Evolutionary conservation across 2,329 filamentous ascomycete genomes (phyloP).

Genomic region (Fusarium coffeatum): DNA sequence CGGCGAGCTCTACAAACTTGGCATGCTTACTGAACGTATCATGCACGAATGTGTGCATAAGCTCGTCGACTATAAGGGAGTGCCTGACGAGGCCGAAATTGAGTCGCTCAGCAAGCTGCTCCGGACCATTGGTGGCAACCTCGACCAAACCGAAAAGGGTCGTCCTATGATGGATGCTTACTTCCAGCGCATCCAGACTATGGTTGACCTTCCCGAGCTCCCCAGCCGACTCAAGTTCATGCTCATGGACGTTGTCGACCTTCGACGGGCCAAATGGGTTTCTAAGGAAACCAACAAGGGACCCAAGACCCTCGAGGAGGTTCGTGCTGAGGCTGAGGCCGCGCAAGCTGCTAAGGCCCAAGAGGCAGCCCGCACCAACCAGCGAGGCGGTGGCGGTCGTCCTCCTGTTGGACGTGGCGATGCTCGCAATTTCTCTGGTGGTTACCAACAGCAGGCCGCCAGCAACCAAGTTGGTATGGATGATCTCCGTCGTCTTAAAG

Average conservation of each 20-base stretch:
- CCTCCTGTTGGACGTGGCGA: slow-evolving; percentile 84
- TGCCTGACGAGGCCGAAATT: slow-evolving; percentile 94
- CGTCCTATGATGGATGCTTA: slow-evolving; percentile 90
- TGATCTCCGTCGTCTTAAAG: slow-evolving; percentile 86
- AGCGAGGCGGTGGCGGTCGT: slow-evolving; percentile 77
- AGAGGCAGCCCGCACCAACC: slow-evolving; percentile 71
- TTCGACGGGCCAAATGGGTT: slow-evolving; percentile 80
- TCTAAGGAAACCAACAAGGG: slow-evolving; percentile 94
- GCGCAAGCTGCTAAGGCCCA: slow-evolving; percentile 83
- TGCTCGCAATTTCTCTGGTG: slow-evolving; percentile 82
- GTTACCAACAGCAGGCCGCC: slow-evolving; percentile 71
- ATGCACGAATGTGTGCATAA: slow-evolving; percentile 99
- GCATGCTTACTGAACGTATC: slow-evolving; percentile 98
- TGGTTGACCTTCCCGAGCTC: slow-evolving; percentile 82
- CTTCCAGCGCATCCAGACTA: slow-evolving; percentile 86
- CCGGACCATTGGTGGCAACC: slow-evolving; percentile 87
- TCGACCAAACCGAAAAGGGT: slow-evolving; percentile 86
- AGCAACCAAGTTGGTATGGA: slow-evolving; percentile 92
- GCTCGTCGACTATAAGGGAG: slow-evolving; percentile 92
- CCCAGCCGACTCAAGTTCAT: slow-evolving; percentile 94
- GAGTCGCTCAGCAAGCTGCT: slow-evolving; percentile 95
- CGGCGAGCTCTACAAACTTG: slow-evolving; percentile 97
- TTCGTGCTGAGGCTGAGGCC: slow-evolving; percentile 85
- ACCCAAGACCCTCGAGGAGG: slow-evolving; percentile 94
- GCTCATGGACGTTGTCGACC: slow-evolving; percentile 92